Evolutionary conservation across 2,329 filamentous ascomycete species (phyloP), one percentile per base, ranked within the genome.

Genomic region (Fusarium liriodendri): DNA sequence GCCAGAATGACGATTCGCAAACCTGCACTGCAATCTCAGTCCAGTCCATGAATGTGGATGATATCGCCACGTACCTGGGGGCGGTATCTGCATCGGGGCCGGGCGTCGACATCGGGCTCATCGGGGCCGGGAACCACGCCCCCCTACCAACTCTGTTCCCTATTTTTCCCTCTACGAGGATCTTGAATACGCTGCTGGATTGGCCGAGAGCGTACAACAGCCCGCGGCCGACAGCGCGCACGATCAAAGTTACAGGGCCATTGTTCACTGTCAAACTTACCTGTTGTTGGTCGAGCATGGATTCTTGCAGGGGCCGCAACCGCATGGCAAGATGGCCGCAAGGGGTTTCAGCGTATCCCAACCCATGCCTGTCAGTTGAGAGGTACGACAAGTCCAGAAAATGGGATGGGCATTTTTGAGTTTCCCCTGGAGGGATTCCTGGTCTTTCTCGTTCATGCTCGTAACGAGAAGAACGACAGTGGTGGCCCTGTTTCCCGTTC

Each of bases 31-130:
- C 29, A 50, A 54, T 70, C 64, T 70, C 55, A 33, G 58, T 52
- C 27, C 16, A 52, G 22, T n/a, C 47, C 27, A 25, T 25, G 29
- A 32, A 32, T 32, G 29, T 32, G 29, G 29, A 32, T 32, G 47
- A 70, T 66, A 59, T 67, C 45, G 67, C 70, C 63, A 64, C 62
- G 54, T 67, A 50, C 58, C 55, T 71, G 55, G 35, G 54, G 35
- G 27, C 54, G 60, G 55, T 32, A 42, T 66, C 64, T 74, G 63
- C 47, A 74, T 74, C 71, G 71, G 71, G 64, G 47, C 54, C 66
- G 58, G 70, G 37, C 33, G 52, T 64, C 62, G 62, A 14, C 33
- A 67, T 73, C 66, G 42, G 42, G 42, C 20, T 5, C 45, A 50
- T 50, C 45, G 70, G 62, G 54, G 71, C 70, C 70, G 71, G 73